Conservation (phyloP, 176 grass and related monocot species). For the Ensete glaucum region DNA sequence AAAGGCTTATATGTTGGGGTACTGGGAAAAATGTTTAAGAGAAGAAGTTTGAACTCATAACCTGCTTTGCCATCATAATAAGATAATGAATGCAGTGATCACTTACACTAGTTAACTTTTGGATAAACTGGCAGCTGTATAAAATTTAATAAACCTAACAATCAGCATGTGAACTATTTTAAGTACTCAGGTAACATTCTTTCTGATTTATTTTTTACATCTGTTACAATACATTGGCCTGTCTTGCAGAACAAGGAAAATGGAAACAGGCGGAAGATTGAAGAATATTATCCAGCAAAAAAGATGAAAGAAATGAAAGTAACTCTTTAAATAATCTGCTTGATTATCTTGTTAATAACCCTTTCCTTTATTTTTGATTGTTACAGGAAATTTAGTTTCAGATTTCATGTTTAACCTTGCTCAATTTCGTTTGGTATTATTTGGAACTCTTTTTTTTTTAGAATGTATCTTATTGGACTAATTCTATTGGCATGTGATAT, state of each 20-base stretch:
- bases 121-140: too few relatives aligned
- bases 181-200: background rate
- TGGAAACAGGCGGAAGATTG: constrained; percentile 2
- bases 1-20: too few relatives aligned
- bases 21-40: too few relatives aligned
- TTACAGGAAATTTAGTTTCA: background rate
- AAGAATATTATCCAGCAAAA: constrained; percentile 15
- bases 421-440: background rate
- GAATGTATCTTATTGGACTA: too few relatives aligned
- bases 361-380: background rate
- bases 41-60: too few relatives aligned
- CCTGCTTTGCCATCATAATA: too few relatives aligned
- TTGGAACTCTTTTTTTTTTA: background rate
- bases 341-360: background rate
- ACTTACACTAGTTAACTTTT: too few relatives aligned
- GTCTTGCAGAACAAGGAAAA: constrained; percentile 9
- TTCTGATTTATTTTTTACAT: background rate
- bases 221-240: background rate
- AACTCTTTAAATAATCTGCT: background rate
- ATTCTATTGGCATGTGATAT: background rate
- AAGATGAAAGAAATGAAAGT: constrained; percentile 7
- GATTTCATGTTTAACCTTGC: background rate
- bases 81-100: too few relatives aligned
- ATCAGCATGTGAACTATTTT: background rate
- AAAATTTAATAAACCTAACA: too few relatives aligned